These are phyloP conservation scores for Rhynchospora pubera DNA, from an alignment of 176 grass and related monocot species.

Conservation along the genomic window DNA sequence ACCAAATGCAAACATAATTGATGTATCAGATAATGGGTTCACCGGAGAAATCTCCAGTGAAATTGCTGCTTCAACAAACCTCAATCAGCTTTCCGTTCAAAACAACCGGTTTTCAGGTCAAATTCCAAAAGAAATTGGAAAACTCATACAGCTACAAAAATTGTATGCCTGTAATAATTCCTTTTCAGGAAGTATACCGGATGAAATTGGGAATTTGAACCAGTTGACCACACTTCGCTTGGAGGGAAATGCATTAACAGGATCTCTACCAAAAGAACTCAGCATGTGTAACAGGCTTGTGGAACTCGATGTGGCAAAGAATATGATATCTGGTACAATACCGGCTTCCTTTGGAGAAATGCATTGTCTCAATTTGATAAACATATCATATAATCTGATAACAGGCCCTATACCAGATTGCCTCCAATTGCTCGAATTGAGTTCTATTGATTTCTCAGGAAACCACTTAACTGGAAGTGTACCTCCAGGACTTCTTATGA, in stretches of 20 bases:
- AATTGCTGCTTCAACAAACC: slow-evolving; percentile 34
- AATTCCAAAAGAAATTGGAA: slow-evolving; percentile 52
- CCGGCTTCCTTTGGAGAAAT: slow-evolving; percentile 37
- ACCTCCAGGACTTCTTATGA: slow-evolving; percentile 48
- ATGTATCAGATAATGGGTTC: slow-evolving; percentile 66
- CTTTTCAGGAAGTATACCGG: slow-evolving; percentile 49
- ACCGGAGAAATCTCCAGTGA: slow-evolving; percentile 40
- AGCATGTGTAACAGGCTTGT: slow-evolving; percentile 43
- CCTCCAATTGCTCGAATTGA: slow-evolving; percentile 58
- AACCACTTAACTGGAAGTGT: slow-evolving; percentile 56
- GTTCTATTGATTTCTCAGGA: slow-evolving; percentile 66
- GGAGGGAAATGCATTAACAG: slow-evolving; percentile 41
- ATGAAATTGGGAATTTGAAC: slow-evolving; percentile 43
- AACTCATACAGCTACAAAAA: slow-evolving; percentile 39
- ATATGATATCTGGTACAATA: slow-evolving; percentile 46
- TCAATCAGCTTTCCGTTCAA: slow-evolving; percentile 53
- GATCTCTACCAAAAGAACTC: slow-evolving; percentile 37
- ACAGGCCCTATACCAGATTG: slow-evolving; percentile 46
- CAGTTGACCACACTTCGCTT: slow-evolving; percentile 50
- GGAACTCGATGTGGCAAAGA: slow-evolving; percentile 60
- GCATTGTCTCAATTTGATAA: slow-evolving; percentile 60
- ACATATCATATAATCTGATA: slow-evolving; percentile 48
- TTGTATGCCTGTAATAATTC: slow-evolving; percentile 63
- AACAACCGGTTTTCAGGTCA: slow-evolving; percentile 47
- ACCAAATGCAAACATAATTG: slow-evolving; percentile 51